phyloP scores from a whole-genome alignment of 352 stramenopile species.

The Elongisporangium senticosum region DNA sequence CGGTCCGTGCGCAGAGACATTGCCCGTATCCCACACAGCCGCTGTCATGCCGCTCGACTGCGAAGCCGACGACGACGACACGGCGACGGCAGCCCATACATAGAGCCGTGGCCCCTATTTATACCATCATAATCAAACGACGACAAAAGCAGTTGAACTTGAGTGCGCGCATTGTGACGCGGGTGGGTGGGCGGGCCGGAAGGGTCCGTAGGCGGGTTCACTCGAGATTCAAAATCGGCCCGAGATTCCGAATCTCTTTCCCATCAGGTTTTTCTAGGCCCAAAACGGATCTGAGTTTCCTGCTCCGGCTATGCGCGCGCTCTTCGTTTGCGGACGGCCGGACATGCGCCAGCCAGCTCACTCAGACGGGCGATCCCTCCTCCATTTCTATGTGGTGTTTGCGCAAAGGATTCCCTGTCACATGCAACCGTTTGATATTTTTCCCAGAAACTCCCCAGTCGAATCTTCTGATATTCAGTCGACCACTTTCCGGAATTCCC shows the following conservation, averaged over 20 bases:
- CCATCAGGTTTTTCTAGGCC: not conserved
- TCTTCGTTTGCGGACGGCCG: not conserved
- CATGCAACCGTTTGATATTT: not conserved
- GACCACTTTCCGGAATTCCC: not conserved
- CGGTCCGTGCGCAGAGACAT: constrained; percentile 1
- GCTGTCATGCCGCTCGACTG: not conserved
- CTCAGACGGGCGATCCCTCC: not conserved
- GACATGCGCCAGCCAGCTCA: not conserved
- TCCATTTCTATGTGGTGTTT: not conserved
- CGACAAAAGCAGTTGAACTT: constrained; percentile 2
- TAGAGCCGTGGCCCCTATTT: not conserved
- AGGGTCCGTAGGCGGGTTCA: too few species aligned
- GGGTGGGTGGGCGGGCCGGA: not conserved
- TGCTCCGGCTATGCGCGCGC: not conserved
- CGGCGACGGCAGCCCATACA: not conserved
- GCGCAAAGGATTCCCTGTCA: not conserved
- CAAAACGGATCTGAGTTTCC: not conserved
- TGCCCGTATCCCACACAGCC: not conserved
- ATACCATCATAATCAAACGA: not conserved
- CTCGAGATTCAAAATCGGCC: not conserved
- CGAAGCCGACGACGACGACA: not conserved
- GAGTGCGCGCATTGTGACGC: not conserved
- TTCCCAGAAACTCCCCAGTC: not conserved
- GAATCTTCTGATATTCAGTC: not conserved
- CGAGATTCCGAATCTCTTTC: not conserved